Percentiles rank a stretch among this genome's conserved stretches.
These are phyloP conservation scores for Aureobasidium sp. DNA, from an alignment of 2,329 filamentous ascomycete species.

Conservation along the genomic window DNA sequence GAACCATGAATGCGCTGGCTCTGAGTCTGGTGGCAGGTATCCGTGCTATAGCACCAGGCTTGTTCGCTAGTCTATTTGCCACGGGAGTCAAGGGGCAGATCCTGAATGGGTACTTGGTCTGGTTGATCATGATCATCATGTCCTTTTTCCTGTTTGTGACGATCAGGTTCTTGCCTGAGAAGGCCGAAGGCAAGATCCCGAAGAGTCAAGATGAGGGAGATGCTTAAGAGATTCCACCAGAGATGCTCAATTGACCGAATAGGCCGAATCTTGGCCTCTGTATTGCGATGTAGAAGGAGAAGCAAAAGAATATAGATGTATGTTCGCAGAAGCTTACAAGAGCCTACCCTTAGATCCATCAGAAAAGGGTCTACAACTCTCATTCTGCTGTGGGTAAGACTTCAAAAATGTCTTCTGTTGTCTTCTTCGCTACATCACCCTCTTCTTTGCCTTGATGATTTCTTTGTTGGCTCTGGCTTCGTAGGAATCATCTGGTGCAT, in stretches of 20 bases:
- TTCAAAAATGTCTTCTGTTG: no score
- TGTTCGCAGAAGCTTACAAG: no score
- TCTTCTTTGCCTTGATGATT: background rate
- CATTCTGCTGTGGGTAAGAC: no score
- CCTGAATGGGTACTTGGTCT: constrained; percentile 58
- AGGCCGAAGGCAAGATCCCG: constrained; percentile 28
- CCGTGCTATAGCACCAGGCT: constrained; percentile 58
- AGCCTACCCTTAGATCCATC: no score
- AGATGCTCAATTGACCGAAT: background rate
- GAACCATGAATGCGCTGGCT: constrained; percentile 63
- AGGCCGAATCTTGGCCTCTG: no score
- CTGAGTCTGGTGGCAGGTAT: constrained; percentile 56
- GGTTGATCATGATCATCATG: constrained; percentile 48
- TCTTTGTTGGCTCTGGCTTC: background rate
- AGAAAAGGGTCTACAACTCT: no score
- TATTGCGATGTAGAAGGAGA: no score
- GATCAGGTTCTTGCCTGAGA: constrained; percentile 29
- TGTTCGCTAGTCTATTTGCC: constrained; percentile 62
- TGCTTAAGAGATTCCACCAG: background rate
- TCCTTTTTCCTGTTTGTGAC: constrained; percentile 30
- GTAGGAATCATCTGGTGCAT: background rate
- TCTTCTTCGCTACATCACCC: no score
- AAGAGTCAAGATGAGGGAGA: background rate
- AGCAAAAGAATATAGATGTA: no score
- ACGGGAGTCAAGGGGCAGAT: constrained; percentile 56